A percentile compares a stretch with the other conserved stretches of the same genome.
Evolutionary conservation across 345 rosid genomes (phyloP).

Genomic region (Aegle marmelos): DNA sequence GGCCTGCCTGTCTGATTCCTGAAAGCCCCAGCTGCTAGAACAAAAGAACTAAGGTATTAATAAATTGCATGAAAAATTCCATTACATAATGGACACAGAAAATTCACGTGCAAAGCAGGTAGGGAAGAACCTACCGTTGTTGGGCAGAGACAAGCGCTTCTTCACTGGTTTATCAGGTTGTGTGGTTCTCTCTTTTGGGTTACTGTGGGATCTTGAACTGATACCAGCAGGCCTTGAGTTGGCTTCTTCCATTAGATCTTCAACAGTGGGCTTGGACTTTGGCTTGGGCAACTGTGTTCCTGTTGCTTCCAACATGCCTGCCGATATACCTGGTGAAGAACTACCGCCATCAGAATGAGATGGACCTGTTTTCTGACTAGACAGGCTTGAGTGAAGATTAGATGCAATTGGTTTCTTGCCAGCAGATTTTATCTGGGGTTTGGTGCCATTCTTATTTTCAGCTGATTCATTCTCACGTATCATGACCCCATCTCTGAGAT

Average conservation of each 20-base stretch:
- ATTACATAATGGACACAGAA: background rate
- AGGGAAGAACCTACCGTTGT: slow-evolving; percentile 45
- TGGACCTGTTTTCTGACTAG: slow-evolving; percentile 65
- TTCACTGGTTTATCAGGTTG: slow-evolving; percentile 49
- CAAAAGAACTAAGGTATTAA: slow-evolving; percentile 5
- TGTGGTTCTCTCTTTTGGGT: slow-evolving; percentile 75
- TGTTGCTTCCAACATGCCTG: slow-evolving; percentile 45
- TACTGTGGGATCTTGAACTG: slow-evolving; percentile 75
- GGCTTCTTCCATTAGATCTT: slow-evolving; percentile 48
- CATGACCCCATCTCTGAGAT: slow-evolving; percentile 73
- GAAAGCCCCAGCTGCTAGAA: slow-evolving; percentile 30
- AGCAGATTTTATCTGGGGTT: slow-evolving; percentile 45
- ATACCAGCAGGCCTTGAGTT: slow-evolving; percentile 44
- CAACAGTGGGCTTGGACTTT: slow-evolving; percentile 52
- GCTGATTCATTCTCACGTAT: slow-evolving; percentile 45
- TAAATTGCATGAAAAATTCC: background rate
- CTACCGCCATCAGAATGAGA: slow-evolving; percentile 64
- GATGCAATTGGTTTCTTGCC: slow-evolving; percentile 49
- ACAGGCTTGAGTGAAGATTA: slow-evolving; percentile 36
- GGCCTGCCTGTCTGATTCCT: slow-evolving; percentile 36
- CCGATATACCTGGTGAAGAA: slow-evolving; percentile 61
- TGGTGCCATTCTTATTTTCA: slow-evolving; percentile 45
- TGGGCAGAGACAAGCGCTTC: slow-evolving; percentile 77
- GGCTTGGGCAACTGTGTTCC: slow-evolving; percentile 36
- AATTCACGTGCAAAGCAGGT: background rate